Base-by-base conservation (phyloP, 495 filamentous ascomycete genomes). In the Penicillium samsonianum region DNA sequence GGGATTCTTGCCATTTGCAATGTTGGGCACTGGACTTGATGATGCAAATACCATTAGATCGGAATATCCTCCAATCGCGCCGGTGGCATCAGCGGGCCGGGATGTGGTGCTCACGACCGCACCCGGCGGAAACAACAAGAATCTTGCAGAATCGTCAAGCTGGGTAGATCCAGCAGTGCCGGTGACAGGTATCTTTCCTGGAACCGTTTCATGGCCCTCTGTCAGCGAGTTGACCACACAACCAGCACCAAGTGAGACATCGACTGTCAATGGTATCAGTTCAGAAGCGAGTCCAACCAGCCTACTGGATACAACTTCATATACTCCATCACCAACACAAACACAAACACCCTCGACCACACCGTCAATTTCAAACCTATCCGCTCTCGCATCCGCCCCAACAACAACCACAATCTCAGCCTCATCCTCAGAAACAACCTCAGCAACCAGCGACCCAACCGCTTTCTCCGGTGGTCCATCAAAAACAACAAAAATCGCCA, bases 401-500 rank as follows among this genome's bases (percentile, higher is more conserved):
- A n/a, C 57, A 33, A 38, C 41, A 14, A 40, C 45, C 5, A 19
- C 50, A 41, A 46, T 28, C 35, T 48, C 53, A 31, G 12, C 33
- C 26, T 37, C 40, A 25, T 19, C 42, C 7, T 22, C 45, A 10
- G 12, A 46, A 54, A 14, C 53, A 43, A 53, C n/a, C 7, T 25
- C 33, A 41, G 28, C 26, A 41, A 11, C 17, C 4, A 53, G 5
- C 17, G 42, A 55, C 5, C 7, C 43, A 30, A 51, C 49, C 37
- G 23, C 51, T 22, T 57, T 37, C 33, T 62, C 62, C 26, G 41
- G 55, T 28, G 25, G 44, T 20, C 40, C 28, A 42, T 67, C 65
- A 17, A 69, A 57, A 26, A 65, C 44, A 22, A 74, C 60, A 25
- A 74, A 70, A 48, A 54, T 77, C 37, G 73, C 73, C 43, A 76